Base-by-base conservation (phyloP, 768 basidiomycete genomes). In the Mycena haematopus region DNA sequence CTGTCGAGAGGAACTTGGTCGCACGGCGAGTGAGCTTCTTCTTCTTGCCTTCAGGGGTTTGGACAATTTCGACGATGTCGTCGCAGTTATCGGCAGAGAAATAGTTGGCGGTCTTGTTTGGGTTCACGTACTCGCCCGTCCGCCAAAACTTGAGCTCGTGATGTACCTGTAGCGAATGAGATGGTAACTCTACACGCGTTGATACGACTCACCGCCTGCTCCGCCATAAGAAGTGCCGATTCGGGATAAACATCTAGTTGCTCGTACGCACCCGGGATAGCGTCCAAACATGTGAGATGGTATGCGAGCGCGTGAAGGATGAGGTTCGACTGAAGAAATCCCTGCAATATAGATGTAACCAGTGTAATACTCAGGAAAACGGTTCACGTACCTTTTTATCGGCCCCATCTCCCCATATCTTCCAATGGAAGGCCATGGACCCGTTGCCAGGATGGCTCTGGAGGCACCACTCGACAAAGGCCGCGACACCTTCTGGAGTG, bases 21-120 rank as follows among this genome's bases (percentile, higher is more conserved):
- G 58, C 50, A 27, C 58, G 58, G 8, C 52, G 40, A 11, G n/a
- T 14, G 52, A 4, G 52, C 35, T 53, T 53, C 22, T 38, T 1
- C n/a, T 51, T 40, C 50, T 42, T 51, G 38, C 36, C 36, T 0
- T 24, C 6, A 10, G 19, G 9, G 27, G n/a, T 27, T 13, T 46
- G 29, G 29, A 24, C 44, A 7, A 33, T 0, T 2, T 8, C 22
- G 13, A 14, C 31, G 11, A 6, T n/a, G 51, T 60, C 58, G 9
- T 22, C 58, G 25, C 27, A 60, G 44, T 60, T 60, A 29, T 60
- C 58, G 40, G n/a, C 19, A 9, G 58, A 60, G 27, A 60, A 60
- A 9, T 38, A 21, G 25, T 33, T 24, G n/a, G 19, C 27, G 10
- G 17, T 5, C 2, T 15, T 27, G 11, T 15, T 29, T 7, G 58